Conservation (phyloP, 2,329 filamentous ascomycete species). For the Ophidiomyces ophidiicola region DNA sequence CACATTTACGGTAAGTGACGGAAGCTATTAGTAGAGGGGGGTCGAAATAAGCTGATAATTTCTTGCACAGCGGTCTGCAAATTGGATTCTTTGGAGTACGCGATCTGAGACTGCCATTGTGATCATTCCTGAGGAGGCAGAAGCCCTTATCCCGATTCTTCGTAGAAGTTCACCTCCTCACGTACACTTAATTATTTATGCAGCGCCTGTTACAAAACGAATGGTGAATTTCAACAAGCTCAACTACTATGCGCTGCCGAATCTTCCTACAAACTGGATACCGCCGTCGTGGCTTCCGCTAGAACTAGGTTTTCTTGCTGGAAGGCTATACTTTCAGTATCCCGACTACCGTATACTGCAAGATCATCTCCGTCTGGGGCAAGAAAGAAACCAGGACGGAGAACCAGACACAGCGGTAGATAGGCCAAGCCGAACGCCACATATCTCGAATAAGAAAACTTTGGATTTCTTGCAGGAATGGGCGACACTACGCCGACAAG, state of each 20-base stretch:
- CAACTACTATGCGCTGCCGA: conserved; percentile 42
- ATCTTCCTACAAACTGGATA: conserved; percentile 29
- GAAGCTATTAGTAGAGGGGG: neutral
- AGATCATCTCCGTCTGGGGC: neutral
- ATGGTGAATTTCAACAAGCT: conserved; percentile 50
- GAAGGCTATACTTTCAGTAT: conserved; percentile 42
- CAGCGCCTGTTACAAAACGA: conserved; percentile 46
- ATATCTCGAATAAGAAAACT: conserved; percentile 4
- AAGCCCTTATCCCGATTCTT: conserved; percentile 41
- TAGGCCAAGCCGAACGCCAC: neutral
- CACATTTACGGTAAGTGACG: conserved; percentile 9
- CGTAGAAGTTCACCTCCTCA: conserved; percentile 4
- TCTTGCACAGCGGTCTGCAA: conserved; percentile 37
- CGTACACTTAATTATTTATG: conserved; percentile 44
- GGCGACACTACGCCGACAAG: conserved; percentile 23
- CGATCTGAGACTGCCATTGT: conserved; percentile 41
- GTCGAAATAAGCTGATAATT: neutral
- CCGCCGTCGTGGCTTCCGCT: conserved; percentile 44
- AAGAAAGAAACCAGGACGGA: neutral
- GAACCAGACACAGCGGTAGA: neutral
- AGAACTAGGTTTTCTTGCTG: conserved; percentile 49
- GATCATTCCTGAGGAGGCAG: conserved; percentile 52
- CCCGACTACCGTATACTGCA: conserved; percentile 15
- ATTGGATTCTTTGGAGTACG: conserved; percentile 50
- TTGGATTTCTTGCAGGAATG: conserved; percentile 26